These are phyloP conservation scores for Corrigiola litoralis DNA, from an alignment of 179 eudicot genomes.

Conservation along the genomic window DNA sequence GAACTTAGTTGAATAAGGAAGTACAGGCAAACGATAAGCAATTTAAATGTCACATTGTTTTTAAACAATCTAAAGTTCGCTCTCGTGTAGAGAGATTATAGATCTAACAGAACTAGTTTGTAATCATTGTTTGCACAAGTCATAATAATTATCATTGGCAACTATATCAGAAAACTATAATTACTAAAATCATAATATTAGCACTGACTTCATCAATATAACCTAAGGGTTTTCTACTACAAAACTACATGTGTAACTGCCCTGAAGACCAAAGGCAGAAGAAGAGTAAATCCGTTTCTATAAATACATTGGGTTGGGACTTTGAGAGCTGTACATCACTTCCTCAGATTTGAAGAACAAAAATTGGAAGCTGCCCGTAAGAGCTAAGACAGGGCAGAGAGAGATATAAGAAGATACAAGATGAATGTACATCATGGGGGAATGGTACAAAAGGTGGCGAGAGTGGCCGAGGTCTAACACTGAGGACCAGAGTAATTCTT, in stretches of 20 bases:
- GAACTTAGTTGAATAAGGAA: too few species aligned
- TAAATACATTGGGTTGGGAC: constrained; percentile 15
- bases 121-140: too few species aligned
- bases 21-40: too few species aligned
- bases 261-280: constrained; percentile 5
- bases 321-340: constrained; percentile 30
- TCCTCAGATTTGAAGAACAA: constrained; percentile 22
- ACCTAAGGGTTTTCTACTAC: constrained; percentile 2
- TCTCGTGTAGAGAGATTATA: too few species aligned
- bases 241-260: constrained; percentile 18
- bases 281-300: constrained; percentile 2
- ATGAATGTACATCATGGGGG: constrained; percentile 24
- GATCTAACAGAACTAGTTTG: too few species aligned
- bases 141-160: neutral
- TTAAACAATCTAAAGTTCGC: too few species aligned
- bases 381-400: constrained; percentile 17
- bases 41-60: too few species aligned
- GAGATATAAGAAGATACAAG: constrained; percentile 27
- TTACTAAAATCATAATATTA: neutral
- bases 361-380: constrained; percentile 26
- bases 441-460: neutral
- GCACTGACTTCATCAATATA: neutral
- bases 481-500: constrained; percentile 25
- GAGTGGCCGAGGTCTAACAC: neutral
- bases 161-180: neutral